A percentile compares a stretch with the other conserved stretches of the same genome.
Conservation (phyloP, 179 eudicot genomes). For the Carnegiea gigantea region DNA sequence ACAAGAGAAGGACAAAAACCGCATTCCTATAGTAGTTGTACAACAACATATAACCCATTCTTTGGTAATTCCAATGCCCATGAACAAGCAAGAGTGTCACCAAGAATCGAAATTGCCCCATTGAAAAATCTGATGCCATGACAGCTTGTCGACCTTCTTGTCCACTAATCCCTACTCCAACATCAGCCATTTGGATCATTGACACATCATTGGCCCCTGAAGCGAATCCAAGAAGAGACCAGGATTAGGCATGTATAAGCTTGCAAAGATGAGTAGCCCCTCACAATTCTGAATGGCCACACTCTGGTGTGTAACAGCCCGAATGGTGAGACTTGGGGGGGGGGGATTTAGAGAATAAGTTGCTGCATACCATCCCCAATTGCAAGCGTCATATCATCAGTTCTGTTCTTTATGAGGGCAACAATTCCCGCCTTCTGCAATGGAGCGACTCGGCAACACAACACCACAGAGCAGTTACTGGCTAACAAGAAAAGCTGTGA, state of each 20-base stretch:
- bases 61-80: slow-evolving; percentile 99
- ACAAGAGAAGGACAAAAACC: slow-evolving; percentile 71
- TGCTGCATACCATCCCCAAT: slow-evolving; percentile 82
- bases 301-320: too few relatives aligned
- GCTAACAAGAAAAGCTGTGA: slow-evolving; percentile 86
- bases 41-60: slow-evolving; percentile 92
- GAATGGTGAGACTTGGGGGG: too few relatives aligned
- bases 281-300: too few relatives aligned
- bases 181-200: slow-evolving; percentile 99
- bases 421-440: slow-evolving; percentile 97
- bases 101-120: slow-evolving; percentile 96
- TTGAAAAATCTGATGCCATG: slow-evolving; percentile 98
- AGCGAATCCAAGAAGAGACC: slow-evolving; percentile 9
- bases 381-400: slow-evolving; percentile 98
- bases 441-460: slow-evolving; percentile 99
- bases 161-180: slow-evolving; percentile 97
- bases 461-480: slow-evolving; percentile 72
- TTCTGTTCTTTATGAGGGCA: slow-evolving; percentile 83
- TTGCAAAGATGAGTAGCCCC: not conserved
- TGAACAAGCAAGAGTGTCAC: slow-evolving; percentile 90
- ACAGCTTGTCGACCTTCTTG: slow-evolving; percentile 99
- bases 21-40: slow-evolving; percentile 98
- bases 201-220: slow-evolving; percentile 99
- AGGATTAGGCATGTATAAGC: not conserved
- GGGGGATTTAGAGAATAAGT: not conserved